Base-by-base conservation (phyloP, 2,329 filamentous ascomycete genomes). In the Kalaharituber pfeilii region DNA sequence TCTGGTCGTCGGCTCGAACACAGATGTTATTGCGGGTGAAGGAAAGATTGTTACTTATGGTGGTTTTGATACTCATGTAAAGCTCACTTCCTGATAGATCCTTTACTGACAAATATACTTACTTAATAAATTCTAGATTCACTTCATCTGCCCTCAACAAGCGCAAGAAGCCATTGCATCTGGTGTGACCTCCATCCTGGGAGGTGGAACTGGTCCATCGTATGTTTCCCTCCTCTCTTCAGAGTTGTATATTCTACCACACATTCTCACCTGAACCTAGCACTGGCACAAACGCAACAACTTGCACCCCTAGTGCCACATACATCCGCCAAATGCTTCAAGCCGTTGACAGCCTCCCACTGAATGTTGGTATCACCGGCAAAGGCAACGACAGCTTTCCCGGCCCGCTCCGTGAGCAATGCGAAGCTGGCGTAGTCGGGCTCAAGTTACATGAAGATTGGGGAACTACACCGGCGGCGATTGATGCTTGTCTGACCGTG, bases 371-470 rank as follows among this genome's bases (percentile, higher is more conserved):
- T 33, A 84, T 96, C 64, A 95, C 88, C 0, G 86, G 84, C 42
- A 96, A 96, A 71, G 89, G 89, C 57, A 95, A 94, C 65, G 89
- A 96, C 67, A 80, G 81, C 61, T 77, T 77, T 9, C 75, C 78
- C 0, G 67, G 69, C 1, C 84, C 82, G 8, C 75, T 96, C 1
- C 77, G 80, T 50, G 85, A 95, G 62, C 86, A 94, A 69, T 75
- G 85, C 55, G 71, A 77, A 53, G 89, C 89, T 0, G 89, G 89
- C 8, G 88, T 83, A 1, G 89, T 86, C 62, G 89, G 89, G 6
- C 75, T 96, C 57, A 96, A 96, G 68, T 74, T 96, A 5, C 89
- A 96, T 68, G 89, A 96, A 70, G 89, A 96, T 68, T 96, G 89
- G 89, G 89, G 89, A 52, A 80, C 77, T 22, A 95, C 89, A 1